Evolutionary conservation across 1,284 basidiomycete genomes (phyloP).

Genomic region (Cryptococcus hybrid): DNA sequence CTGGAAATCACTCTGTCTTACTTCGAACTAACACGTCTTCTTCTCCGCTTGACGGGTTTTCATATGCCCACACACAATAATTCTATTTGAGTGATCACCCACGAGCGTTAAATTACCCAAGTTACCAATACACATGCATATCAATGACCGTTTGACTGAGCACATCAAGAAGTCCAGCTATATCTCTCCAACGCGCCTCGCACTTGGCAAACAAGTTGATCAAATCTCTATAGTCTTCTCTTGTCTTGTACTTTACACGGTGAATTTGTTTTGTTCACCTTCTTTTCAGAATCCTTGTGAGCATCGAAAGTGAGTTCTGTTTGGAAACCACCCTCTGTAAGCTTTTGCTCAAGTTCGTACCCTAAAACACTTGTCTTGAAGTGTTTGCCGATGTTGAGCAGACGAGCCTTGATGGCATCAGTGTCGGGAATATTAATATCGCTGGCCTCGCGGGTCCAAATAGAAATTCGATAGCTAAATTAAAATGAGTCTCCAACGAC

Average conservation of each 20-base stretch:
- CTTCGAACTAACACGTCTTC: no score
- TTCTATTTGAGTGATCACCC: no score
- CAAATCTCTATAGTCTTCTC: background rate
- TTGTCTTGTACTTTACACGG: slow-evolving; percentile 53
- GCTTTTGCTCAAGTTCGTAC: slow-evolving; percentile 67
- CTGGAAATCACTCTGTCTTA: no score
- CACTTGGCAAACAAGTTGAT: background rate
- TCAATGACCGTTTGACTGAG: background rate
- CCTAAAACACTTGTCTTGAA: slow-evolving; percentile 92
- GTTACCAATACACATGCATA: slow-evolving; percentile 11
- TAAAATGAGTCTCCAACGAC: background rate
- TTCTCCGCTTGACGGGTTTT: no score
- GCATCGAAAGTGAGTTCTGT: slow-evolving; percentile 93
- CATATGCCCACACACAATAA: no score
- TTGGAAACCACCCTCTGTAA: slow-evolving; percentile 66
- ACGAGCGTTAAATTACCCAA: background rate
- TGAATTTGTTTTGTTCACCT: slow-evolving; percentile 81
- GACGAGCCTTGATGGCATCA: slow-evolving; percentile 61
- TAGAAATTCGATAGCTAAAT: slow-evolving; percentile 78
- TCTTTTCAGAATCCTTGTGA: slow-evolving; percentile 91
- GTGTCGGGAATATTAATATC: slow-evolving; percentile 41
- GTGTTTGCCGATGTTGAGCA: slow-evolving; percentile 72
- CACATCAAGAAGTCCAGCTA: background rate
- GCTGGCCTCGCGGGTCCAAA: slow-evolving; percentile 91
- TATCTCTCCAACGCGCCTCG: background rate